Conservation (phyloP, 2,329 filamentous ascomycete genomes). For the Trichoderma hamatum region DNA sequence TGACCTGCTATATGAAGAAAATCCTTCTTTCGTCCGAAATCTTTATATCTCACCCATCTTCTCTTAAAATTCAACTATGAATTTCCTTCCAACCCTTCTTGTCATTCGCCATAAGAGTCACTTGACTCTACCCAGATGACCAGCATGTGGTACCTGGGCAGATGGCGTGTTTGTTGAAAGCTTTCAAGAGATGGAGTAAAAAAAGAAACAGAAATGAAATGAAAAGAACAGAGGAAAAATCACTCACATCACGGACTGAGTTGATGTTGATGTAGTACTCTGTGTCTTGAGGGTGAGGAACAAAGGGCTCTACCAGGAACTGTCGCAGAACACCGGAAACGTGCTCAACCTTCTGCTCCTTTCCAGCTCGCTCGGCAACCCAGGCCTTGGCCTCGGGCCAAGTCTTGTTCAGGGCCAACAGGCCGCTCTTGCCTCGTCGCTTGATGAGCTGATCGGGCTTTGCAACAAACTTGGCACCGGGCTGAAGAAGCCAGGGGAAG, state of each 20-base stretch:
- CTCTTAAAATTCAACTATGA: background rate
- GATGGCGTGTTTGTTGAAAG: background rate
- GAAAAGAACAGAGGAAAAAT: conserved; percentile 32
- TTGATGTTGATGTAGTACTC: conserved; percentile 99
- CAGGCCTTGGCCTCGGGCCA: conserved; percentile 94
- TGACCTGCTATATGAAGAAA: conserved; percentile 28
- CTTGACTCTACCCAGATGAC: background rate
- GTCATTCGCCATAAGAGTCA: background rate
- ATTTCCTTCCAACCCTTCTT: background rate
- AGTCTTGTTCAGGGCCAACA: conserved; percentile 94
- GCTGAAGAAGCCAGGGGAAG: conserved; percentile 90
- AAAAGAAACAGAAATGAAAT: background rate
- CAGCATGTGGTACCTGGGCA: background rate
- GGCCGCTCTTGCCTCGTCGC: conserved; percentile 97
- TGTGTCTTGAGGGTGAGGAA: conserved; percentile 90
- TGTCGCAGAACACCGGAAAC: conserved; percentile 85
- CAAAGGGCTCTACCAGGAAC: conserved; percentile 98
- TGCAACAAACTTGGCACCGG: conserved; percentile 90
- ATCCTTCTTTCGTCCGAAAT: conserved; percentile 1
- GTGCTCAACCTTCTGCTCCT: conserved; percentile 90
- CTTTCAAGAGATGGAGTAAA: background rate
- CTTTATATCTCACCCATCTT: background rate
- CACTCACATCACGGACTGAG: conserved; percentile 96
- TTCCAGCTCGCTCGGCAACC: conserved; percentile 90
- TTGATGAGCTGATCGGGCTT: conserved; percentile 99